phyloP scores from a whole-genome alignment of 2,329 filamentous ascomycete species.

The Westerdykella aurantiaca region DNA sequence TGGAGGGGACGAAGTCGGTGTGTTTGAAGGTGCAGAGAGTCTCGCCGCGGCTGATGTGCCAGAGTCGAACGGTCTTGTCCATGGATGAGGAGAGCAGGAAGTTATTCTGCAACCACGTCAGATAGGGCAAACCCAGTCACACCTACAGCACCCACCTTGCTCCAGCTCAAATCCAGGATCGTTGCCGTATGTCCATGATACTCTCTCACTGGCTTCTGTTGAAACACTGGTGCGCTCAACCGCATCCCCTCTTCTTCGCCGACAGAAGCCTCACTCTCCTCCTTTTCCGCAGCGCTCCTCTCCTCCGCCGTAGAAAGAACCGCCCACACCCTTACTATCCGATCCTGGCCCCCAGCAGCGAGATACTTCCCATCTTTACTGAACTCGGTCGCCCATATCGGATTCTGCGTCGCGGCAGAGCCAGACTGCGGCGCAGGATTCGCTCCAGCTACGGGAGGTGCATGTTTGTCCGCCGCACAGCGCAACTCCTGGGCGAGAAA shows the following conservation, averaged over 20 bases:
- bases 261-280: constrained; percentile 52
- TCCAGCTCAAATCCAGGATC: constrained; percentile 91
- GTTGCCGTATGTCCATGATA: constrained; percentile 80
- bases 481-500: constrained; percentile 91
- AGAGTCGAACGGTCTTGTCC: constrained; percentile 93
- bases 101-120: constrained; percentile 58
- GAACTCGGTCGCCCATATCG: constrained; percentile 89
- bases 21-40: constrained; percentile 93
- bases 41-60: constrained; percentile 80
- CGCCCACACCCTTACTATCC: constrained; percentile 78
- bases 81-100: constrained; percentile 93
- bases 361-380: constrained; percentile 87
- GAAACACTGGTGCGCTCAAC: constrained; percentile 86
- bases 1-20: constrained; percentile 89
- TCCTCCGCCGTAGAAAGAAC: constrained; percentile 81
- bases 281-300: constrained; percentile 64
- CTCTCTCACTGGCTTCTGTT: constrained; percentile 68
- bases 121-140: background rate
- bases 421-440: constrained; percentile 30
- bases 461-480: constrained; percentile 41
- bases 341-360: constrained; percentile 87
- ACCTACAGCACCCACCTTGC: constrained; percentile 55
- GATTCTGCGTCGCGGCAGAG: constrained; percentile 46
- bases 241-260: constrained; percentile 49
- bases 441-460: constrained; percentile 16